A percentile compares a stretch with the other conserved stretches of the same genome.
phyloP scores from a whole-genome alignment of 1,284 basidiomycete species.

The Cryptococcus depauperatus region DNA sequence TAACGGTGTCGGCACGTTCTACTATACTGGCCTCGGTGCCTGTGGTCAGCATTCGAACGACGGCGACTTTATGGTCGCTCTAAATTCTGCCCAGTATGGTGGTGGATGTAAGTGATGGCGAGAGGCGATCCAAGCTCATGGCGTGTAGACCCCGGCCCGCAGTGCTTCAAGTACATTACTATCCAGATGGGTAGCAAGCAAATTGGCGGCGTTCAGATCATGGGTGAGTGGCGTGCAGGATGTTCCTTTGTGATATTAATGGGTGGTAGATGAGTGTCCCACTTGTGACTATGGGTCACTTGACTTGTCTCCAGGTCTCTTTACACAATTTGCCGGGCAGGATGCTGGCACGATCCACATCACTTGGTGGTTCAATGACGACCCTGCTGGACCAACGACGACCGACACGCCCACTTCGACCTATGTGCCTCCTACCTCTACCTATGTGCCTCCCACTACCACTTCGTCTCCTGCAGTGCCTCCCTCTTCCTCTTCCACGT shows the following conservation, averaged over 20 bases:
- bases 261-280: slow-evolving; percentile 24
- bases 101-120: slow-evolving; percentile 23
- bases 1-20: slow-evolving; percentile 21
- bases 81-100: slow-evolving; percentile 31
- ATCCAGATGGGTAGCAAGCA: slow-evolving; percentile 50
- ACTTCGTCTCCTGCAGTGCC: slow-evolving; percentile 20
- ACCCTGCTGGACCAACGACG: slow-evolving; percentile 15
- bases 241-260: not conserved
- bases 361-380: slow-evolving; percentile 44
- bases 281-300: slow-evolving; percentile 44
- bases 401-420: slow-evolving; percentile 12
- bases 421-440: slow-evolving; percentile 13
- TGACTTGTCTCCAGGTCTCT: slow-evolving; percentile 51
- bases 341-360: slow-evolving; percentile 44
- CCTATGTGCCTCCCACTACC: slow-evolving; percentile 8
- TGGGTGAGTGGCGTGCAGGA: slow-evolving; percentile 42
- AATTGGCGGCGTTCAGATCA: slow-evolving; percentile 45
- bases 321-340: slow-evolving; percentile 45
- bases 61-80: slow-evolving; percentile 24
- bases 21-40: slow-evolving; percentile 26
- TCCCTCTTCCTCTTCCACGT: slow-evolving; percentile 32
- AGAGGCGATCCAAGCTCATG: not conserved
- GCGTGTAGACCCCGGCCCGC: slow-evolving; percentile 34
- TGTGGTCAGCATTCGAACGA: slow-evolving; percentile 22
- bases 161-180: slow-evolving; percentile 51